A percentile compares a stretch with the other conserved stretches of the same genome.
These are phyloP conservation scores for Beauveria sp. DNA, from an alignment of 2,329 filamentous ascomycete genomes.

Conservation along the genomic window DNA sequence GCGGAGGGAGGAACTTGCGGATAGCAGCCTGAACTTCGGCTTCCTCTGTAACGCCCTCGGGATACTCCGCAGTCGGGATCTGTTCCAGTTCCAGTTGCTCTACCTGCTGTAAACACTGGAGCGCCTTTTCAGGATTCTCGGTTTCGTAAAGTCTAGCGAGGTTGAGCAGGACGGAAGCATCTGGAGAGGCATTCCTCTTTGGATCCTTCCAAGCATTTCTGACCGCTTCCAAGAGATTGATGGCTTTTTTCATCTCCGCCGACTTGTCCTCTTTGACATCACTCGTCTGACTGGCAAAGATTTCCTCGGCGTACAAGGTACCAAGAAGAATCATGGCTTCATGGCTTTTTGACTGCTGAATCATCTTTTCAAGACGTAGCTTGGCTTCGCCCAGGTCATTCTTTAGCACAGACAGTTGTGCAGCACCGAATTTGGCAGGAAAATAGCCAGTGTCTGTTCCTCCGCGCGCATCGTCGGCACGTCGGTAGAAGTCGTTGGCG, in stretches of 20 bases:
- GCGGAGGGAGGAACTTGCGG: constrained; percentile 75
- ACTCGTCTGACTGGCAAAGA: constrained; percentile 68
- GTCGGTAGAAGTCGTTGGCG: constrained; percentile 79
- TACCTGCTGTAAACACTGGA: constrained; percentile 86
- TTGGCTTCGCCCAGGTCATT: constrained; percentile 88
- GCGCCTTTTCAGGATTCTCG: constrained; percentile 79
- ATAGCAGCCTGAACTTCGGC: constrained; percentile 52
- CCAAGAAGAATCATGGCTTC: constrained; percentile 91
- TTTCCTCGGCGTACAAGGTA: constrained; percentile 88
- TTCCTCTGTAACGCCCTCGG: constrained; percentile 48
- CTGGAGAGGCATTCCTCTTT: constrained; percentile 73
- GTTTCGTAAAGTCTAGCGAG: constrained; percentile 84
- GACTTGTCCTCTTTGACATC: constrained; percentile 81
- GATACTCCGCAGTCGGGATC: constrained; percentile 61
- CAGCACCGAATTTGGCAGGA: constrained; percentile 89
- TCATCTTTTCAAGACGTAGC: constrained; percentile 86
- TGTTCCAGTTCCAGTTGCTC: constrained; percentile 83
- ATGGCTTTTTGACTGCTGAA: constrained; percentile 72
- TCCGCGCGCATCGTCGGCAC: constrained; percentile 85
- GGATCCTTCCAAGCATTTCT: constrained; percentile 86
- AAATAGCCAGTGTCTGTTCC: constrained; percentile 86
- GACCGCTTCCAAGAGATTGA: constrained; percentile 75
- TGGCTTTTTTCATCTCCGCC: constrained; percentile 82
- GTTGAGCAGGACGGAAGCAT: constrained; percentile 84
- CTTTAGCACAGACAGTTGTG: constrained; percentile 79